Evolutionary conservation across 2,329 filamentous ascomycete genomes (phyloP), one percentile per base, ranked within the genome.

Genomic region (Sphaceloma murrayae): DNA sequence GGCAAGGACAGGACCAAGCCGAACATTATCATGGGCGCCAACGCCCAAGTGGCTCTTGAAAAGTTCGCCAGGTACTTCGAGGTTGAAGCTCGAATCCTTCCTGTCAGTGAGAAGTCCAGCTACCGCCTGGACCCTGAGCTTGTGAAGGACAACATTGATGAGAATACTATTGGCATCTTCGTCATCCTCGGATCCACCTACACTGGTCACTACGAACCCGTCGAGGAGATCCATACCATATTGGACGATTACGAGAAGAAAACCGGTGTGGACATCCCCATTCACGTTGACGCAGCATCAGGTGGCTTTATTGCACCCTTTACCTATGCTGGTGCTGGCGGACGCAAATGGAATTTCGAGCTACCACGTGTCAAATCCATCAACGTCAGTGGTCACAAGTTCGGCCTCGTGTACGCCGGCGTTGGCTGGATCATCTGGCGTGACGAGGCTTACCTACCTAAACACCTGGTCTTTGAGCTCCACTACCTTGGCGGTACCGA

Each of bases 91-190:
- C 69, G 73, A 34, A 80, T 80, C 46, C 61, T 79, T 38, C 77
- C 74, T 13, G 80, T 81, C 8, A 77, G 69, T 42, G 67, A 72
- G 51, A 71, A 75, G 56, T 79, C 75, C 46, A 66, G 70, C 5
- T 80, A 69, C 55, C 65, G 77, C 22, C 67, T 85, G 5, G 78
- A 85, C 51, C 75, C 80, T 0, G 67, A 75, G 3, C 61, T 78
- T 18, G 76, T 84, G 1, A 75, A 72, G 54, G 58, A 83, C 53
- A 80, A 80, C 50, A 70, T 85, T 24, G 80, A 85, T 49, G 80
- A 85, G 61, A 85, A 85, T 52, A 85, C 81, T 0, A 84, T 85
- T 52, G 81, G 81, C n/a, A 66, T 85, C 0, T 85, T 82, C 54
- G 77, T 81, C 0, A 85, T 85, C 43, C 55, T 85, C 4, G 80